These are phyloP conservation scores for Neoascochyta sp. DNA, from an alignment of 2,329 filamentous ascomycete species.

Conservation along the genomic window DNA sequence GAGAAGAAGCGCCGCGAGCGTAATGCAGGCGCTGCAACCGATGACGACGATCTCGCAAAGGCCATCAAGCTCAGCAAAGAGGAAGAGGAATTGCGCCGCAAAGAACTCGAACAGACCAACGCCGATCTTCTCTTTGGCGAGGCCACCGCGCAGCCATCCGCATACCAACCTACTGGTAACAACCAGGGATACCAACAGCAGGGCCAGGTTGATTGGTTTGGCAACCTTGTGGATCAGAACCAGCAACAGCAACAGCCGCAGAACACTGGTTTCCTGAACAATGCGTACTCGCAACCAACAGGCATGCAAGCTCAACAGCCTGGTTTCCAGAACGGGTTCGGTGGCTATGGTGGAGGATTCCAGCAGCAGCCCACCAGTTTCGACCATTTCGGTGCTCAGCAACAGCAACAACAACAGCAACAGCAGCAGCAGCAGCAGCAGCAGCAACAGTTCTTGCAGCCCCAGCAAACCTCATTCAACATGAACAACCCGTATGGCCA, in stretches of 20 bases:
- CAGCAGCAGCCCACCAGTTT: slow-evolving; percentile 56
- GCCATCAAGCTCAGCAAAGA: slow-evolving; percentile 92
- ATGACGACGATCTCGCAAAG: slow-evolving; percentile 88
- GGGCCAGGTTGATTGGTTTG: slow-evolving; percentile 92
- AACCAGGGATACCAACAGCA: slow-evolving; percentile 99
- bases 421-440: slow-evolving; percentile 48
- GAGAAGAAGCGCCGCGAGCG: slow-evolving; percentile 68
- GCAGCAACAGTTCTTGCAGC: slow-evolving; percentile 48
- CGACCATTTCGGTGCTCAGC: slow-evolving; percentile 51
- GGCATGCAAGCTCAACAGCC: slow-evolving; percentile 63
- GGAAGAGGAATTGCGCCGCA: slow-evolving; percentile 83
- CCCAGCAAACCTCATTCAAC: slow-evolving; percentile 58
- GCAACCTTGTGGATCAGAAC: slow-evolving; percentile 80
- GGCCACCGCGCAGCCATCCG: slow-evolving; percentile 57
- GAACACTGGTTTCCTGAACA: slow-evolving; percentile 63
- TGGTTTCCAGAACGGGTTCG: slow-evolving; percentile 66
- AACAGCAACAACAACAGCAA: slow-evolving; percentile 39
- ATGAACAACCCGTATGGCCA: slow-evolving; percentile 41
- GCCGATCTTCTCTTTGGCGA: slow-evolving; percentile 87
- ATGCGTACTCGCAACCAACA: slow-evolving; percentile 71
- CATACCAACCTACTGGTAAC: slow-evolving; percentile 79
- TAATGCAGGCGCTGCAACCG: slow-evolving; percentile 44
- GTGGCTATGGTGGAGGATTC: slow-evolving; percentile 54
- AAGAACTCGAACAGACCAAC: slow-evolving; percentile 83
- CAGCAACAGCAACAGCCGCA: slow-evolving; percentile 55